Conservation (phyloP, 345 rosid species). For the Conringia planisiliqua region DNA sequence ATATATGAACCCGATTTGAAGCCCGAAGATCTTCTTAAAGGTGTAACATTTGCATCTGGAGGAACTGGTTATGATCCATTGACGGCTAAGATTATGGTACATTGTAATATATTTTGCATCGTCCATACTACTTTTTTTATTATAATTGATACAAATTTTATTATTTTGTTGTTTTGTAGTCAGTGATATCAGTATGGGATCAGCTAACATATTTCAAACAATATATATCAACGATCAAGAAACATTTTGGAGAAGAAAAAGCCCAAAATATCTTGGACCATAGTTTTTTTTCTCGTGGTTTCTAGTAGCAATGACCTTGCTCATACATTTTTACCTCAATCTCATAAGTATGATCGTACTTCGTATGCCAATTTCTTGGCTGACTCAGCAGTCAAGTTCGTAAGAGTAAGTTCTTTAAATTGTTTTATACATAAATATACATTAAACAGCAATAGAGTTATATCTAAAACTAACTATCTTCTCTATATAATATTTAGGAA, state of each 20-base stretch:
- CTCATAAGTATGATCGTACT: constrained; percentile 32
- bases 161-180: constrained; percentile 27
- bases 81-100: constrained; percentile 46
- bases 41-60: constrained; percentile 61
- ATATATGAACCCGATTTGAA: constrained; percentile 41
- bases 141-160: background rate
- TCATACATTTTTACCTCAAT: constrained; percentile 36
- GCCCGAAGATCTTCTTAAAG: constrained; percentile 49
- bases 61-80: constrained; percentile 62
- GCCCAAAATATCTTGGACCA: constrained; percentile 37
- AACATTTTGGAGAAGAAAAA: constrained; percentile 40
- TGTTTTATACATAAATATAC: background rate
- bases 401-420: constrained; percentile 29
- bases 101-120: background rate
- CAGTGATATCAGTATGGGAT: constrained; percentile 26
- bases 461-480: background rate
- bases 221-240: constrained; percentile 38
- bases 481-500: constrained; percentile 4
- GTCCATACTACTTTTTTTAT: background rate
- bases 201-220: constrained; percentile 46
- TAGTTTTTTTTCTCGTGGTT: constrained; percentile 31
- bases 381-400: constrained; percentile 37
- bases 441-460: background rate
- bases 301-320: constrained; percentile 56
- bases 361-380: constrained; percentile 40